These are phyloP conservation scores for Myrica gale DNA, from an alignment of 306 rosid genomes.

Conservation along the genomic window DNA sequence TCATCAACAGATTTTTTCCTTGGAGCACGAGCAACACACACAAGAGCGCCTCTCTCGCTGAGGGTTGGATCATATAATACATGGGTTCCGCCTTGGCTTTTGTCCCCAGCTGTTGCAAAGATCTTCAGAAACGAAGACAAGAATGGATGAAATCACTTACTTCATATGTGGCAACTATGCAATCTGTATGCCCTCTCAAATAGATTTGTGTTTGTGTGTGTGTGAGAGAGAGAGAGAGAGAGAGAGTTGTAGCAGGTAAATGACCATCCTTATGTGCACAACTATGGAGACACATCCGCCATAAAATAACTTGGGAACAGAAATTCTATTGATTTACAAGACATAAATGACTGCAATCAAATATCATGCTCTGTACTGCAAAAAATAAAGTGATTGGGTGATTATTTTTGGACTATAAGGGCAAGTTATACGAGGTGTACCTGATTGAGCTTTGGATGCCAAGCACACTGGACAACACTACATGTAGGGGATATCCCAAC, in stretches of 20 bases:
- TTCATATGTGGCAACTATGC: not conserved
- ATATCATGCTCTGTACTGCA: conserved; percentile 15
- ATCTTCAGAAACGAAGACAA: conserved; percentile 45
- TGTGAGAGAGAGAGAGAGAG: not conserved
- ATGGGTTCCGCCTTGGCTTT: conserved; percentile 93
- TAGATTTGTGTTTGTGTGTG: too few relatives aligned
- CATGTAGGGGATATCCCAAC: conserved; percentile 81
- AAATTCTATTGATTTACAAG: not conserved
- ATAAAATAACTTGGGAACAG: not conserved
- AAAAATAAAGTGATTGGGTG: conserved; percentile 14
- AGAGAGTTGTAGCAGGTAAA: not conserved
- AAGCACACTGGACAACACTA: conserved; percentile 86
- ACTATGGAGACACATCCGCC: not conserved
- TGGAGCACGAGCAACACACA: conserved; percentile 94
- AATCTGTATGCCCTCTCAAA: not conserved
- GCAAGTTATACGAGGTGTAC: conserved; percentile 35
- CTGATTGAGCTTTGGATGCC: conserved; percentile 98
- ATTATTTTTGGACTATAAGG: conserved; percentile 9
- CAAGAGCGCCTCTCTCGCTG: conserved; percentile 96
- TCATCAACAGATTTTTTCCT: conserved; percentile 88
- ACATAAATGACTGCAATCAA: conserved; percentile 14
- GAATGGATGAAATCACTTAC: conserved; percentile 2
- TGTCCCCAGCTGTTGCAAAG: conserved; percentile 83
- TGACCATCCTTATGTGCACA: not conserved
- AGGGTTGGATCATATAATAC: conserved; percentile 75